Evolutionary conservation across 2,329 filamentous ascomycete species (phyloP).

Genomic region (Curvularia hawaiiensis): DNA sequence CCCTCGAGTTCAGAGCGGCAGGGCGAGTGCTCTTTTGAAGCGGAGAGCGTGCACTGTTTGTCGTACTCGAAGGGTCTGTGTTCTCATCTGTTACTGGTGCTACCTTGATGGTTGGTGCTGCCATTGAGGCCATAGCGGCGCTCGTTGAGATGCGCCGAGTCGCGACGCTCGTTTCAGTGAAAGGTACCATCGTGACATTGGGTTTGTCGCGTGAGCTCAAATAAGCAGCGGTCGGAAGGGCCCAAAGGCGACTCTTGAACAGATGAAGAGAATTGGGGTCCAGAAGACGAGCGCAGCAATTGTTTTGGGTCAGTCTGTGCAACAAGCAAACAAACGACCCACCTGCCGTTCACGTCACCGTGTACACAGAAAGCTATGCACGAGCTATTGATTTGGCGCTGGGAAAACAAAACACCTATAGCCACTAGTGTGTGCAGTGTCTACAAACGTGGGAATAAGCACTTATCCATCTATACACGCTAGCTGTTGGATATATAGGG

Average conservation of each 20-base stretch:
- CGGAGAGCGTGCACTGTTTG: constrained; percentile 7
- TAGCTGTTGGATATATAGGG: constrained; percentile 2
- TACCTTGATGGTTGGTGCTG: constrained; percentile 8
- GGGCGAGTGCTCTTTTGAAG: constrained; percentile 8
- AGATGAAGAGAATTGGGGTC: neutral
- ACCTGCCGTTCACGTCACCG: constrained; percentile 25
- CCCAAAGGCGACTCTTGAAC: neutral
- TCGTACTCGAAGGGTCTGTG: constrained; percentile 11
- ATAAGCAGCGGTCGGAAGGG: neutral
- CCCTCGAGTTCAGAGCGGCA: neutral
- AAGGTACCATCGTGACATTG: constrained; percentile 19
- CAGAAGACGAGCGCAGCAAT: constrained; percentile 7
- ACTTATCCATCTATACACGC: constrained; percentile 4
- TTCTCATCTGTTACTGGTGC: constrained; percentile 11
- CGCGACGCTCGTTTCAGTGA: constrained; percentile 8
- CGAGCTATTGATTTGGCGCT: constrained; percentile 5
- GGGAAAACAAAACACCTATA: neutral
- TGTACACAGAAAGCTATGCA: constrained; percentile 28
- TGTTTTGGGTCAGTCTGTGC: constrained; percentile 31
- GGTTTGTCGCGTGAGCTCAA: neutral
- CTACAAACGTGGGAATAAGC: constrained; percentile 6
- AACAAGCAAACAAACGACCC: constrained; percentile 30
- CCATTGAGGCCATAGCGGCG: constrained; percentile 8
- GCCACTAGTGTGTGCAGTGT: neutral
- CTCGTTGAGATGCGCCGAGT: neutral